phyloP scores from a whole-genome alignment of 2,329 filamentous ascomycete species.

The Xylariales sp. region DNA sequence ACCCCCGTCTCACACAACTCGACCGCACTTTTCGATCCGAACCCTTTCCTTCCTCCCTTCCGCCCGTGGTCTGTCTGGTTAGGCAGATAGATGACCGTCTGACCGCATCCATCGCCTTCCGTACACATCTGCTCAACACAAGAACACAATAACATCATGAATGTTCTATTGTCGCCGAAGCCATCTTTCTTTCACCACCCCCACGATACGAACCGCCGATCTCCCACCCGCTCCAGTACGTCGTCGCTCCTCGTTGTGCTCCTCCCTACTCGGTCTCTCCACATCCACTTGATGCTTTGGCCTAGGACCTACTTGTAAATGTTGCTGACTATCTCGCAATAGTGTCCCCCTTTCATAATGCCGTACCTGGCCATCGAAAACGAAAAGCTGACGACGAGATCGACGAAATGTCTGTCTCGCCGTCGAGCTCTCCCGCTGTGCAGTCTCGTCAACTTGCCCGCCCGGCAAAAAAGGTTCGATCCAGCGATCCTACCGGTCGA shows the following conservation, averaged over 20 bases:
- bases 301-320: background rate
- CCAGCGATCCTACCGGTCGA: conserved; percentile 72
- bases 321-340: conserved; percentile 26
- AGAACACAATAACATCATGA: conserved; percentile 60
- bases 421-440: conserved; percentile 82
- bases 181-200: conserved; percentile 69
- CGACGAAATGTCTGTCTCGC: conserved; percentile 92
- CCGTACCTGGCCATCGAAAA: conserved; percentile 71
- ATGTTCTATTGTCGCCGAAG: conserved; percentile 70
- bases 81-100: conserved; percentile 16
- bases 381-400: conserved; percentile 88
- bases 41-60: conserved; percentile 13
- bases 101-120: conserved; percentile 10
- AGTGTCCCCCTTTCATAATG: conserved; percentile 65
- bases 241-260: conserved; percentile 36
- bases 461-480: conserved; percentile 71
- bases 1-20: conserved; percentile 36
- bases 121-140: background rate
- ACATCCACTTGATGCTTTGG: background rate
- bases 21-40: conserved; percentile 33
- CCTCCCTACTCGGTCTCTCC: conserved; percentile 8
- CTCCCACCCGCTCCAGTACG: conserved; percentile 67
- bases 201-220: conserved; percentile 66
- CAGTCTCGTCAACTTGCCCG: conserved; percentile 74
- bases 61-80: conserved; percentile 1